Conservation (phyloP, 768 basidiomycete species). For the Agaricus subrufescens region DNA sequence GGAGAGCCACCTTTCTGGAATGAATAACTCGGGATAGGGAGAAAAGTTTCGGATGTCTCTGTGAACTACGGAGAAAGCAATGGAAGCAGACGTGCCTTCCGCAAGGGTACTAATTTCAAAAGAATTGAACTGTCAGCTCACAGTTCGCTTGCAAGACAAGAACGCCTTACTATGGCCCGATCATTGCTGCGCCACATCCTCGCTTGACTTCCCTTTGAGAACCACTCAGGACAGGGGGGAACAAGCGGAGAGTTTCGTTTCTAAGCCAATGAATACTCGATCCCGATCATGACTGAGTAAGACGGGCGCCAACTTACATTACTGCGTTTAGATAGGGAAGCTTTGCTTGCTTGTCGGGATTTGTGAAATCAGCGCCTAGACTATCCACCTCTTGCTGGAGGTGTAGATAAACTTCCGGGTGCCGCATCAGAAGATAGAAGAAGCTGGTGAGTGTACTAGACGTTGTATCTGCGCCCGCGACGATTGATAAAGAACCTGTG, state of each 20-base stretch:
- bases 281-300: neutral
- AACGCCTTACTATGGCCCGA: constrained; percentile 14
- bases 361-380: constrained; percentile 15
- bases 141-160: neutral
- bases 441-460: constrained; percentile 21
- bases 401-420: constrained; percentile 18
- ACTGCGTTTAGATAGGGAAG: constrained; percentile 28
- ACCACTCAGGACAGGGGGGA: constrained; percentile 31
- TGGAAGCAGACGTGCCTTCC: constrained; percentile 32
- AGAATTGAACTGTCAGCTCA: neutral
- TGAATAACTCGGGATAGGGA: constrained; percentile 30
- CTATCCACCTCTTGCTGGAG: constrained; percentile 24
- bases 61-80: constrained; percentile 35
- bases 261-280: neutral
- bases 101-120: constrained; percentile 26
- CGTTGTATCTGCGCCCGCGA: constrained; percentile 29
- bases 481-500: constrained; percentile 20
- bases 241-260: constrained; percentile 29
- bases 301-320: constrained; percentile 22
- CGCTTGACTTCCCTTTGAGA: constrained; percentile 26
- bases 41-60: constrained; percentile 33
- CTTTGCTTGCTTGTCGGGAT: constrained; percentile 17
- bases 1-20: constrained; percentile 35
- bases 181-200: constrained; percentile 23
- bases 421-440: constrained; percentile 22